A percentile compares a stretch with the other conserved stretches of the same genome.
phyloP scores from a whole-genome alignment of 495 filamentous ascomycete species.

The Podospora appendiculata region DNA sequence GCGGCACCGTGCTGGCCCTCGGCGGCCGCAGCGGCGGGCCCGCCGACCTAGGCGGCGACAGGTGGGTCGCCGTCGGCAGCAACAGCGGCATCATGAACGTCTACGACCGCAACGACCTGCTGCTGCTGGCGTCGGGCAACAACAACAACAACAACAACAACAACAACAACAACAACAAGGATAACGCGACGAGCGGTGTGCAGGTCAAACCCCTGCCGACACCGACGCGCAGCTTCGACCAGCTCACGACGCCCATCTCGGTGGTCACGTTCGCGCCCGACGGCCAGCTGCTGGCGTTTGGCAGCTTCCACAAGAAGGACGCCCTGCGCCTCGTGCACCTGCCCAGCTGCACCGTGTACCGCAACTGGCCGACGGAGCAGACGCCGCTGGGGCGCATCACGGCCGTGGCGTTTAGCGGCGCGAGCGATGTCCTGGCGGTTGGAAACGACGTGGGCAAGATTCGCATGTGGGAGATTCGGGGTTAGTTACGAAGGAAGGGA shows the following conservation, averaged over 20 bases:
- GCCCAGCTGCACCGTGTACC: conserved; percentile 86
- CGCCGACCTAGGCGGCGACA: conserved; percentile 62
- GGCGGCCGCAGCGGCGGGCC: conserved; percentile 55
- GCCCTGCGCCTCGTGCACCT: conserved; percentile 83
- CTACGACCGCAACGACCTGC: conserved; percentile 68
- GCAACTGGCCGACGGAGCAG: conserved; percentile 88
- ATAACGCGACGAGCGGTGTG: too few species aligned
- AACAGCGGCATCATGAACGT: conserved; percentile 83
- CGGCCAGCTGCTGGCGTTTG: conserved; percentile 80
- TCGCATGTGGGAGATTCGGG: conserved; percentile 74
- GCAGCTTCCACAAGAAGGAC: conserved; percentile 78
- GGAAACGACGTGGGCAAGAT: conserved; percentile 83
- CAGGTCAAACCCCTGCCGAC: conserved; percentile 56
- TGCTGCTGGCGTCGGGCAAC: too few species aligned
- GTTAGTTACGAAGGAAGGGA: conserved; percentile 11
- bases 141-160: too few species aligned
- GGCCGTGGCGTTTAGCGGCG: conserved; percentile 65
- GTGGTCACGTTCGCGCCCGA: conserved; percentile 75
- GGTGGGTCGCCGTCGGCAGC: conserved; percentile 82
- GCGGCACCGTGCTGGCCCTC: conserved; percentile 70
- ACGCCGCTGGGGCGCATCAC: conserved; percentile 85
- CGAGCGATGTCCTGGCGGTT: conserved; percentile 66
- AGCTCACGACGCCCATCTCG: conserved; percentile 77
- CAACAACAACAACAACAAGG: too few species aligned
- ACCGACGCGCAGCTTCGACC: conserved; percentile 65